A percentile compares a stretch with the other conserved stretches of the same genome.
Evolutionary conservation across 805 yeast genomes (phyloP).

Genomic region (Spencermartinsiella europaea): DNA sequence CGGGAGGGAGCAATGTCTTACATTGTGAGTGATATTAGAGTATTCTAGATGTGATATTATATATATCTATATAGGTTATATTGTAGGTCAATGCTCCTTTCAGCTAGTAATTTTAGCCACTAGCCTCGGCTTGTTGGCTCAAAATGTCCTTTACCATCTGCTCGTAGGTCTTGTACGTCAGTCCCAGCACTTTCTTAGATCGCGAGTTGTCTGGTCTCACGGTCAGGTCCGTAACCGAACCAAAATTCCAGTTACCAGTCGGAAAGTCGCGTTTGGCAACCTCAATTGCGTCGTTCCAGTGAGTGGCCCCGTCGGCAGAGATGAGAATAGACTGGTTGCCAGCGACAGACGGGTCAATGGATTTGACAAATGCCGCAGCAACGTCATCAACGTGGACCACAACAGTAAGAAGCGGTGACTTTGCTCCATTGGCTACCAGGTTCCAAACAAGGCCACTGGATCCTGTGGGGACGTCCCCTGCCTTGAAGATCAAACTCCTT

Average conservation of each 20-base stretch:
- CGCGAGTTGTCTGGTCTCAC: conserved; percentile 7
- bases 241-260: neutral
- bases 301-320: conserved; percentile 11
- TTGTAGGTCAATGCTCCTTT: no score
- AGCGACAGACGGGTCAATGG: conserved; percentile 36
- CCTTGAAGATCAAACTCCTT: neutral
- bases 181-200: conserved; percentile 10
- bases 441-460: neutral
- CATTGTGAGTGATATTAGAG: no score
- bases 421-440: neutral
- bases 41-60: no score
- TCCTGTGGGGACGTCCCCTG: neutral
- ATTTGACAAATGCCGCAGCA: conserved; percentile 51
- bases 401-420: neutral
- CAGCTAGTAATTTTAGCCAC: no score
- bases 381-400: conserved; percentile 57
- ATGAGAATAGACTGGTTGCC: conserved; percentile 12
- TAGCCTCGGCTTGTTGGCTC: conserved; percentile 10
- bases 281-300: conserved; percentile 6
- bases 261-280: conserved; percentile 3
- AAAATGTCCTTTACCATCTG: conserved; percentile 11
- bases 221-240: conserved; percentile 2
- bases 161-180: conserved; percentile 5
- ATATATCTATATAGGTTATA: no score
- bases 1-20: no score